phyloP scores from a whole-genome alignment of 177 flowering plant species.

The Vitis hybrid region DNA sequence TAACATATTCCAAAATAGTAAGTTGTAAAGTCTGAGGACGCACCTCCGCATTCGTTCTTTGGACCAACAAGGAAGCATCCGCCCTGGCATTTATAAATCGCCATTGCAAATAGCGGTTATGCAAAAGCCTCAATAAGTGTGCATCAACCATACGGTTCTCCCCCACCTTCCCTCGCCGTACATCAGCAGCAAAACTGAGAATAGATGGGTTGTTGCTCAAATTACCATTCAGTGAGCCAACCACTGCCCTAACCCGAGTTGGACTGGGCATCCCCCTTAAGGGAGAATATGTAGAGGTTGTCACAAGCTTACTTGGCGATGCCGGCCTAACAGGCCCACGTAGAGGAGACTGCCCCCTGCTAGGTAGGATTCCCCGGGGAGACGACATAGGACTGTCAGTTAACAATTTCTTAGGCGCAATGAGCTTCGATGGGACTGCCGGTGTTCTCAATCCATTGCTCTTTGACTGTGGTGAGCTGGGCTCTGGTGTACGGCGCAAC shows the following conservation, averaged over 20 bases:
- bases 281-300: constrained; percentile 34
- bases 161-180: constrained; percentile 67
- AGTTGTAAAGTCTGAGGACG: not conserved
- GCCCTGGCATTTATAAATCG: constrained; percentile 81
- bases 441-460: constrained; percentile 23
- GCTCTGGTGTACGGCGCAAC: constrained; percentile 41
- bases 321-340: constrained; percentile 57
- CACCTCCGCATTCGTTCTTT: constrained; percentile 76
- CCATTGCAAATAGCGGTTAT: constrained; percentile 87
- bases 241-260: constrained; percentile 41
- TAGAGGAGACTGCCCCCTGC: constrained; percentile 55
- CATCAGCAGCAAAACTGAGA: constrained; percentile 63
- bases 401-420: constrained; percentile 30
- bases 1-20: constrained; percentile 1
- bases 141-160: constrained; percentile 68
- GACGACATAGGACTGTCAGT: constrained; percentile 41
- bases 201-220: constrained; percentile 42
- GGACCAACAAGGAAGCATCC: constrained; percentile 52
- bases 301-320: constrained; percentile 61
- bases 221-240: constrained; percentile 17
- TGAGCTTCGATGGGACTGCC: constrained; percentile 25
- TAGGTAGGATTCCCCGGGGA: constrained; percentile 37
- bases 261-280: constrained; percentile 68
- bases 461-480: constrained; percentile 41
- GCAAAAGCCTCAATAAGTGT: constrained; percentile 62